Evolutionary conservation across 352 stramenopile species (phyloP), one percentile per base, ranked within the genome.

Genomic region (Pythium scleroteichum): DNA sequence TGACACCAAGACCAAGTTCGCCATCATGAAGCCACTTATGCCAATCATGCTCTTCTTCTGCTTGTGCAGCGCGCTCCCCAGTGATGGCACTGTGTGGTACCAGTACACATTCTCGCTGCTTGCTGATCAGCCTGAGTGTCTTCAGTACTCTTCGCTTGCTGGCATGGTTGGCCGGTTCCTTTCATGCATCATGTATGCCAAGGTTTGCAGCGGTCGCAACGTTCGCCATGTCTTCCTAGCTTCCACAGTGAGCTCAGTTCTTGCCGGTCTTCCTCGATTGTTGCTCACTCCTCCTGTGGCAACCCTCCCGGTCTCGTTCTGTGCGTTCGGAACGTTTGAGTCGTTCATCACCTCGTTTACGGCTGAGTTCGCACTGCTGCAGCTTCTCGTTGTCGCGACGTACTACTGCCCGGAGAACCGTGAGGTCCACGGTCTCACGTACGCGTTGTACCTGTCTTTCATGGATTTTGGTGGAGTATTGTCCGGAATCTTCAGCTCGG

Each of bases 381-480:
- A 92, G 58, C 55, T 94, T 38, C 78, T 94, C 20, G 82, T 94
- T 26, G 80, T 94, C 20, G 85, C 85, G n/a, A 94, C 85, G 7
- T 91, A 75, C 70, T 92, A 92, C 60, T 92, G 82, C 32, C 85
- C 85, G 0, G 52, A 71, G 9, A 66, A 73, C 51, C 68, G 60
- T 1, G 72, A 85, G 2, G 67, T 89, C 9, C 80, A 90, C 54
- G 85, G 85, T 3, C 68, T 94, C 26, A 88, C 85, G 45, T 94
- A 94, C 63, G 82, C 85, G 44, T 64, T 94, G 51, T 94, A 79
- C 60, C 65, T 94, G 38, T 92, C 82, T 13, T 90, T 91, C 58
- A 94, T 94, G 81, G 82, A 94, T 70, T 91, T 94, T 68, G 85
- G 85, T 16, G 85, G 82, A 24, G 82, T 92, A 24, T 57, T 91